phyloP scores from a whole-genome alignment of 2,329 filamentous ascomycete species.

The Coniochaeta prunicola region DNA sequence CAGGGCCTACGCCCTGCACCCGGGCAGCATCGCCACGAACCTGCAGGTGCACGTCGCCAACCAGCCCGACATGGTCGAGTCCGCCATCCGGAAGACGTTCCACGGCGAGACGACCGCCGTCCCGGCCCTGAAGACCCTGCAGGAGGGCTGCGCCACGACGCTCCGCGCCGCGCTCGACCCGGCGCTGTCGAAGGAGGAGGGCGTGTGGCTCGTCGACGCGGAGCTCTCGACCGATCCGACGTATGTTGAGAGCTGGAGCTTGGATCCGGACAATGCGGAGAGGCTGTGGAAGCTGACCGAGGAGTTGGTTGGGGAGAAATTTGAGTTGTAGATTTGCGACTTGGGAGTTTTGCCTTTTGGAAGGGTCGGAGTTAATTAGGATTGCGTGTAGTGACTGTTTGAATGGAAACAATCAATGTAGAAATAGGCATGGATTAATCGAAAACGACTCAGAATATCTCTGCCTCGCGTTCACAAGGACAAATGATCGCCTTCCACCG shows the following conservation, averaged over 20 bases:
- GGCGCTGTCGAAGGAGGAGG: conserved; percentile 20
- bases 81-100: conserved; percentile 5
- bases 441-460: too few species aligned
- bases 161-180: conserved; percentile 36
- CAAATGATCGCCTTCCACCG: too few species aligned
- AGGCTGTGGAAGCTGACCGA: conserved; percentile 29
- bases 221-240: conserved; percentile 19
- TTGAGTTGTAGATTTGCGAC: conserved; percentile 12
- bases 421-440: too few species aligned
- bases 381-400: too few species aligned
- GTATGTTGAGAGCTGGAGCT: conserved; percentile 23
- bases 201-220: conserved; percentile 26
- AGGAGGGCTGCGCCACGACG: conserved; percentile 33
- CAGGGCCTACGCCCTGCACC: conserved; percentile 29
- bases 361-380: neutral
- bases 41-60: conserved; percentile 12
- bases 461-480: too few species aligned
- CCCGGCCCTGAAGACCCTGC: conserved; percentile 22
- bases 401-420: too few species aligned
- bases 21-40: conserved; percentile 23
- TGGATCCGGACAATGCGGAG: conserved; percentile 25
- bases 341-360: neutral
- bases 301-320: conserved; percentile 26
- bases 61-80: neutral
- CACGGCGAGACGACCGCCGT: conserved; percentile 9